Evolutionary conservation across 192 early-diverging fungal genomes (phyloP), one percentile per base, ranked within the genome.

Genomic region (Linnemannia hyalina): DNA sequence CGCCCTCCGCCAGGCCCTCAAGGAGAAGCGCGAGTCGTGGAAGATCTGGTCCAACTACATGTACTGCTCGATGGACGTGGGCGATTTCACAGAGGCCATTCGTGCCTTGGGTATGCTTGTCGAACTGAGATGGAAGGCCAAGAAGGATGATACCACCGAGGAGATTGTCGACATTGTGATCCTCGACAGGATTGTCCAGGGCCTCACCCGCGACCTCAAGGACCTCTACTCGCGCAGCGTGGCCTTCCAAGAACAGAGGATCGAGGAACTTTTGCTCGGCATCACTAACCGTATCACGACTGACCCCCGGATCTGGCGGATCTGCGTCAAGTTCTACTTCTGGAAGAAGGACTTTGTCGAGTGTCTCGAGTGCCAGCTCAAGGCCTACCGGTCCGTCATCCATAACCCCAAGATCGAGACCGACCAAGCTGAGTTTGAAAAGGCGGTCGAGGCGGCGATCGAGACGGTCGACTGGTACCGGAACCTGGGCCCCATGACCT

Each of bases 1-100:
- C 41, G 94, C 96, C 1, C 90, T 99, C 26, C 91, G 94, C 68
- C 95, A 98, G 88, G 97, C 97, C 2, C 74, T 95, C 26, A 95
- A 95, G 80, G 88, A 91, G 73, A 95, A 95, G 74, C 93, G 90
- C 80, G 97, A 98, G 36, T 95, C 91, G 76, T 96, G 95, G 93
- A 95, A 95, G 81, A 96, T 99, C 76, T 99, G 98, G 98, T 92
- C 96, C 54, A 99, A 99, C 88, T 95, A 96, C 71, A 82, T 99
- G 92, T 95, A 93, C 75, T 91, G 93, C 10, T 91, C 95, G 23
- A 71, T 96, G 63, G 95, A 97, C 80, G 74, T 98, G 36, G 94
- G 94, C 29, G 92, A 97, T 80, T 94, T 97, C 76, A 80, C 92
- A 52, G 94, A 96, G 85, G 94, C 97, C 11, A 96, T 99, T 46